Evolutionary conservation across 2,329 filamentous ascomycete species (phyloP).

Genomic region (Aspergillus sp.): DNA sequence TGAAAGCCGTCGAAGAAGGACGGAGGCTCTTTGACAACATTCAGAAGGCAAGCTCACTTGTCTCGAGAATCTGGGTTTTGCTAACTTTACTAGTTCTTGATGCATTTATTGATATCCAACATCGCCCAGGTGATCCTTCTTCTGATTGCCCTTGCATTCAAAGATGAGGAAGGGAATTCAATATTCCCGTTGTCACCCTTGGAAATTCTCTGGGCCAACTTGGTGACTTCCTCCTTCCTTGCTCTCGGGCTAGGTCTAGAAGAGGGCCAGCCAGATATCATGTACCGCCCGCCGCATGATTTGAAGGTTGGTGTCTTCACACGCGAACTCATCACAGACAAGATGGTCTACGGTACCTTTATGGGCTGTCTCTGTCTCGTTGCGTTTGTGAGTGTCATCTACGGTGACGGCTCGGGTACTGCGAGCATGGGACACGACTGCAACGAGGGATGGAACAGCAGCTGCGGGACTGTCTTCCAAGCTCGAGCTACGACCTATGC

Average conservation of each 20-base stretch:
- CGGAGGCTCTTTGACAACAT: constrained; percentile 60
- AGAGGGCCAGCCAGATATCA: constrained; percentile 70
- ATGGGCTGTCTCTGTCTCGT: constrained; percentile 48
- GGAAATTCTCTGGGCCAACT: constrained; percentile 89
- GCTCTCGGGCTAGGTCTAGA: constrained; percentile 85
- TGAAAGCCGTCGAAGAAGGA: constrained; percentile 61
- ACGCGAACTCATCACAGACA: constrained; percentile 41
- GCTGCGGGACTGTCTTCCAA: constrained; percentile 60
- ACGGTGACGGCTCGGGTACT: constrained; percentile 36
- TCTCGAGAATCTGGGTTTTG: constrained; percentile 28
- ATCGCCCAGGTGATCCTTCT: constrained; percentile 81
- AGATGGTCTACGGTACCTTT: constrained; percentile 44
- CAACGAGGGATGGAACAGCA: constrained; percentile 50
- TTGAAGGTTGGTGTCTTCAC: constrained; percentile 43
- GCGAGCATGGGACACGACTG: constrained; percentile 56
- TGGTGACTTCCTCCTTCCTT: constrained; percentile 82
- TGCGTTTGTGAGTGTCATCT: constrained; percentile 40
- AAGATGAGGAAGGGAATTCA: constrained; percentile 67
- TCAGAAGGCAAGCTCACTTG: constrained; percentile 42
- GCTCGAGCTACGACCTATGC: constrained; percentile 73
- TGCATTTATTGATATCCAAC: constrained; percentile 76
- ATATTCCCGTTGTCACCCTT: constrained; percentile 84
- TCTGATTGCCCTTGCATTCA: constrained; percentile 77
- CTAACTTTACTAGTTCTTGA: constrained; percentile 56
- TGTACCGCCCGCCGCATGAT: constrained; percentile 75